Evolutionary conservation across 495 filamentous ascomycete species (phyloP).

Genomic region (Aspergillus carlsbadensis): DNA sequence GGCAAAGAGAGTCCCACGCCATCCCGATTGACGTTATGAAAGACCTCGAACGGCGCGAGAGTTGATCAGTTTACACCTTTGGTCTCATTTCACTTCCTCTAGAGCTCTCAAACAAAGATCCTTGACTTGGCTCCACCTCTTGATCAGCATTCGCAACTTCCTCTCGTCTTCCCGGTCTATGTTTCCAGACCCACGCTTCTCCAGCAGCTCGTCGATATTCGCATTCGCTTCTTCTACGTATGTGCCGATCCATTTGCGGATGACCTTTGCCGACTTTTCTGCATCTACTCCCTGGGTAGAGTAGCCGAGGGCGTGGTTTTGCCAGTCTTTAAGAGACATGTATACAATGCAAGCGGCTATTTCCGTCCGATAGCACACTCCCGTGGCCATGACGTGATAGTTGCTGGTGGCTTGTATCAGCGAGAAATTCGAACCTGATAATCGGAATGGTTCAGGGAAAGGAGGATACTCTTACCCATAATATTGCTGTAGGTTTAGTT

Average conservation of each 20-base stretch:
- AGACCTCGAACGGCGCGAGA: background rate
- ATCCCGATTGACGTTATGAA: slow-evolving; percentile 35
- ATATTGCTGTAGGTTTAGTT: slow-evolving; percentile 58
- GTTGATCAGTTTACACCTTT: background rate
- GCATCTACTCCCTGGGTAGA: slow-evolving; percentile 33
- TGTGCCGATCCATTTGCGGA: slow-evolving; percentile 37
- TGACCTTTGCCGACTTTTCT: slow-evolving; percentile 32
- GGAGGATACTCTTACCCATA: slow-evolving; percentile 46
- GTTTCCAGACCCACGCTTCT: slow-evolving; percentile 27
- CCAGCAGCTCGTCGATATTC: slow-evolving; percentile 35
- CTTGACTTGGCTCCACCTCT: slow-evolving; percentile 54
- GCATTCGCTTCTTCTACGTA: slow-evolving; percentile 39
- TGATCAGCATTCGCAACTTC: slow-evolving; percentile 39
- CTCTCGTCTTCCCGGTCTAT: slow-evolving; percentile 19
- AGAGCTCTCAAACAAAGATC: slow-evolving; percentile 35
- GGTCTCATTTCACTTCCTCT: slow-evolving; percentile 22
- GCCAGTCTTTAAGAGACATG: slow-evolving; percentile 46
- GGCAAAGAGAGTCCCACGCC: slow-evolving; percentile 25
- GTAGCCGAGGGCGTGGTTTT: slow-evolving; percentile 44
- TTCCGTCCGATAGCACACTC: slow-evolving; percentile 70
- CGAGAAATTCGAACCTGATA: background rate
- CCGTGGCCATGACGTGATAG: slow-evolving; percentile 60
- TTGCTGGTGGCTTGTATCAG: slow-evolving; percentile 37
- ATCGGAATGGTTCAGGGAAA: background rate
- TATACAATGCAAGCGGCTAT: slow-evolving; percentile 60